Evolutionary conservation across 75 land plant genomes (phyloP), one percentile per base, ranked within the genome.

Genomic region (Larix kaempferi): DNA sequence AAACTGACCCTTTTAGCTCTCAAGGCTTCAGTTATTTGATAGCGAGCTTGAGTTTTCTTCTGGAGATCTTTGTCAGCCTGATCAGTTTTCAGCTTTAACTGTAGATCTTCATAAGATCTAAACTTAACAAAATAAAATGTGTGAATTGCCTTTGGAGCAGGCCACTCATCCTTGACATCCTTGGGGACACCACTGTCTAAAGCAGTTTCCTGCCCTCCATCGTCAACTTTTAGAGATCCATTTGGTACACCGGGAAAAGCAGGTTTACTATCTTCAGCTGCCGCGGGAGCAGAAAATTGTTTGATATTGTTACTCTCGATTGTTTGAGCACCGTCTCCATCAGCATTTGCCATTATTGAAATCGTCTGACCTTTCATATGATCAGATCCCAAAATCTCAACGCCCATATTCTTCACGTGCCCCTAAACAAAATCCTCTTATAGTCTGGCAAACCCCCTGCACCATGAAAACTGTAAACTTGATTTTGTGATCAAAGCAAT

Each of bases 81-180:
- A 8, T 88, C 90, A 23, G 80, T 26, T 75, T 88, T 90, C 25
- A 74, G 79, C 63, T 79, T 90, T 49, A 90, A 59, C 27, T 80
- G 78, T 2, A 82, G 88, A 71, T 86, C 86, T 26, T 90, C 92
- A 84, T 65, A 80, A 0, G 79, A 7, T 17, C 92, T 75, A 64
- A 61, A 80, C 80, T 65, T 88, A 37, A 86, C 80, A 57, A 88
- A 56, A 63, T 88, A 85, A 56, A 85, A 90, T 2, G 60, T 23
- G 35, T 55, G 57, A 49, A 80, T 71, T 78, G 84, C 49, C 78
- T 67, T 75, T 44, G 78, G 79, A 4, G 59, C 84, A 74, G 89
- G 88, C 92, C 92, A 90, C 77, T 86, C 88, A 64, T 83, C 92
- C 56, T 57, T 88, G 6, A 77, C 90, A 86, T 88, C 83, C 76